Evolutionary conservation across 2,329 filamentous ascomycete species (phyloP).

Genomic region (Cadophora luteo-olivacea): DNA sequence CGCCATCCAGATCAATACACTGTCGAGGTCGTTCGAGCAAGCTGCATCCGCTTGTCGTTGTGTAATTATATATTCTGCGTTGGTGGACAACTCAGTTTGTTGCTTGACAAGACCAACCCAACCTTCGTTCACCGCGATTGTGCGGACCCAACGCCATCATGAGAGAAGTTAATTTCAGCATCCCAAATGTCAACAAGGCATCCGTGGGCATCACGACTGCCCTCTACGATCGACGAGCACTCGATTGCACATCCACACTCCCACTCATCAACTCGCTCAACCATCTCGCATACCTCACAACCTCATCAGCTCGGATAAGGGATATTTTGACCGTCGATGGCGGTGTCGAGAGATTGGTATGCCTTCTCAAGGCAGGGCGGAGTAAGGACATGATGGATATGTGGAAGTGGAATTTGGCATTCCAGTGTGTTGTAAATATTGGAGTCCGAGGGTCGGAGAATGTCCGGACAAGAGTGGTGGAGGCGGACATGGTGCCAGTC

Average conservation of each 20-base stretch:
- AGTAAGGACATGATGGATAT: slow-evolving; percentile 99
- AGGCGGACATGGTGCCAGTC: slow-evolving; percentile 98
- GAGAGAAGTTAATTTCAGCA: slow-evolving; percentile 99
- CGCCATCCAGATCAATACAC: slow-evolving; percentile 16
- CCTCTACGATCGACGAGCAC: slow-evolving; percentile 93
- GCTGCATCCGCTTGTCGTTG: slow-evolving; percentile 28
- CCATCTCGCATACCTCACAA: slow-evolving; percentile 97
- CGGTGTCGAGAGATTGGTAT: slow-evolving; percentile 93
- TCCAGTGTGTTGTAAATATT: slow-evolving; percentile 99
- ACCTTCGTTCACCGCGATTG: slow-evolving; percentile 33
- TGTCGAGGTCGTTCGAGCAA: slow-evolving; percentile 31
- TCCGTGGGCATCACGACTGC: slow-evolving; percentile 98
- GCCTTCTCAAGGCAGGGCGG: slow-evolving; percentile 95
- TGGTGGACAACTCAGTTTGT: slow-evolving; percentile 31
- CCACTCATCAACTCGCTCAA: slow-evolving; percentile 99
- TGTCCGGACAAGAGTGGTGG: slow-evolving; percentile 92
- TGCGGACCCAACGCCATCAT: slow-evolving; percentile 63
- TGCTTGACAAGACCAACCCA: slow-evolving; percentile 22
- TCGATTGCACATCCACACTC: slow-evolving; percentile 97
- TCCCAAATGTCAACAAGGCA: slow-evolving; percentile 99
- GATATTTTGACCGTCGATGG: slow-evolving; percentile 99
- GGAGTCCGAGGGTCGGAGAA: slow-evolving; percentile 94
- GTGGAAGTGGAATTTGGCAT: slow-evolving; percentile 99
- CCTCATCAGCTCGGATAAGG: slow-evolving; percentile 94
- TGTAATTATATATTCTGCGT: slow-evolving; percentile 26